Evolutionary conservation across 2,329 filamentous ascomycete species (phyloP).

Genomic region (Cercospora zeae-maydis): DNA sequence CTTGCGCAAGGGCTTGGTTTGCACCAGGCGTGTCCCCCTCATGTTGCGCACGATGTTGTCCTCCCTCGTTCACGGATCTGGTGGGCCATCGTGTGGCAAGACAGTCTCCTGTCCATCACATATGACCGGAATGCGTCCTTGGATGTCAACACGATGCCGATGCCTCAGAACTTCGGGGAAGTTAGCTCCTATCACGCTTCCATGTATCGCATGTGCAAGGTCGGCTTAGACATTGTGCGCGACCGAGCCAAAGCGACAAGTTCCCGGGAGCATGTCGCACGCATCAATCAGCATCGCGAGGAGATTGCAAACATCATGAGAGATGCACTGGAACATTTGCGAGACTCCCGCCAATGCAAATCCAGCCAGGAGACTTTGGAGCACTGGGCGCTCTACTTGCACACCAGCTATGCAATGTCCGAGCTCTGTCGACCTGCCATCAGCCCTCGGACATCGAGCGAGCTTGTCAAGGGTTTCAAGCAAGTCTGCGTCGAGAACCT

Average conservation of each 20-base stretch:
- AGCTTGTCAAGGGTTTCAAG: constrained; percentile 48
- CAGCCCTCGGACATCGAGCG: constrained; percentile 49
- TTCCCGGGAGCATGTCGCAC: constrained; percentile 49
- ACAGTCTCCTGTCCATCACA: constrained; percentile 60
- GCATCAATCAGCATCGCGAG: constrained; percentile 56
- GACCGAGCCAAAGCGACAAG: constrained; percentile 54
- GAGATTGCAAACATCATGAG: constrained; percentile 56
- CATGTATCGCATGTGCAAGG: constrained; percentile 54
- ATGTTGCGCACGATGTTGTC: constrained; percentile 48
- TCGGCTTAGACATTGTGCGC: constrained; percentile 59
- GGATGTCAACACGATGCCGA: constrained; percentile 46
- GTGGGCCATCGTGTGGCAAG: constrained; percentile 64
- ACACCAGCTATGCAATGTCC: constrained; percentile 60
- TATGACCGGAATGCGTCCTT: constrained; percentile 59
- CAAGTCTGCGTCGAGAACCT: constrained; percentile 56
- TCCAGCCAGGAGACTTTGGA: constrained; percentile 55
- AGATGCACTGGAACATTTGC: constrained; percentile 56
- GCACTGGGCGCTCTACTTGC: constrained; percentile 58
- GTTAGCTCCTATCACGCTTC: constrained; percentile 57
- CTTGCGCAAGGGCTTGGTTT: constrained; percentile 59
- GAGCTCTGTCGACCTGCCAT: constrained; percentile 61
- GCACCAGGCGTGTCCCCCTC: constrained; percentile 56
- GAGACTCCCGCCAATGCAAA: constrained; percentile 50
- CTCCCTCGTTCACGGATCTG: constrained; percentile 40
- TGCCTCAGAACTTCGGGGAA: constrained; percentile 39